Percentiles rank a stretch among this genome's conserved stretches.
phyloP scores from a whole-genome alignment of 2,329 filamentous ascomycete genomes.

The Claviceps sp. region DNA sequence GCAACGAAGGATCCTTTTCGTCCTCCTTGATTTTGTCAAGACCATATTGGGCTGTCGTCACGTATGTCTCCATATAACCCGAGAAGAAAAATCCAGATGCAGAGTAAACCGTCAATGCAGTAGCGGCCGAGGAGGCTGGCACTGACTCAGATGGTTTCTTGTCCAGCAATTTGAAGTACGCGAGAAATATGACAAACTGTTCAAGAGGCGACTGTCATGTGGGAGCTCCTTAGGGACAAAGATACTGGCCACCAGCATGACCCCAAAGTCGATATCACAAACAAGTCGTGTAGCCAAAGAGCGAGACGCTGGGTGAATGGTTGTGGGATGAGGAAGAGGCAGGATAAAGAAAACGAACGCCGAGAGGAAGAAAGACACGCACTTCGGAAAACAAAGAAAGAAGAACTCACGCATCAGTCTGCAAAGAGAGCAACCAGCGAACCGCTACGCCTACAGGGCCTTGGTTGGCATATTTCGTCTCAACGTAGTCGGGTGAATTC shows the following conservation, averaged over 20 bases:
- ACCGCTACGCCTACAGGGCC: conserved; percentile 26
- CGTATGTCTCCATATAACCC: neutral
- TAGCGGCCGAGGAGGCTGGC: neutral
- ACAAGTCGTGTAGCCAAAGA: conserved; percentile 4
- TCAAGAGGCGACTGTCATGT: neutral
- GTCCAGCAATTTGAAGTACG: neutral
- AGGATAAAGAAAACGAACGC: neutral
- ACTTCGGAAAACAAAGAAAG: conserved; percentile 5
- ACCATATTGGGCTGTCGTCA: conserved; percentile 11
- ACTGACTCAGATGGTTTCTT: neutral
- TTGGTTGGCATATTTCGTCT: conserved; percentile 10
- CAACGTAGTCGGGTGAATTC: conserved; percentile 3
- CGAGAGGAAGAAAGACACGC: neutral
- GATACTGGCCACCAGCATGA: conserved; percentile 7
- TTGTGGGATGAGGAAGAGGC: conserved; percentile 1
- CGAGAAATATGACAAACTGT: neutral
- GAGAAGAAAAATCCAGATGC: neutral
- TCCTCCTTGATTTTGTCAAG: conserved; percentile 14
- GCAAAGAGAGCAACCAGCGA: conserved; percentile 20
- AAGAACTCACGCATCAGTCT: conserved; percentile 18
- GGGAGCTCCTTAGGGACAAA: conserved; percentile 1
- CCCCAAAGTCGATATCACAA: conserved; percentile 5
- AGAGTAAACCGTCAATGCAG: neutral
- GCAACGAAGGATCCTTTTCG: conserved; percentile 24
- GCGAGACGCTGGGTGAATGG: conserved; percentile 4